Conservation (phyloP, 2,329 filamentous ascomycete species). For the Cytospora leucostoma region DNA sequence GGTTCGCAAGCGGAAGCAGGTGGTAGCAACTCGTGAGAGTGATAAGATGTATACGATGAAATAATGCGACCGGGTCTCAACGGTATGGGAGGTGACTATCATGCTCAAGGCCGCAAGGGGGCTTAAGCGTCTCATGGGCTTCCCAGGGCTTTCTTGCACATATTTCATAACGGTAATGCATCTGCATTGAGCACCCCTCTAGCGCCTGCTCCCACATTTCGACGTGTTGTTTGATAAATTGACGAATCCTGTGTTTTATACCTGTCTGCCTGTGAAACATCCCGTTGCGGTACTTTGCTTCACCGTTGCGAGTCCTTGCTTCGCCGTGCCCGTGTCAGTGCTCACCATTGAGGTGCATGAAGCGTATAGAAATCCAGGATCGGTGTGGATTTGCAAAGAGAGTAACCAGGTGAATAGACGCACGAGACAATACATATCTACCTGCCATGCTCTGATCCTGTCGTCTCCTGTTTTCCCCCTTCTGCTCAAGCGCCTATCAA, state of each 20-base stretch:
- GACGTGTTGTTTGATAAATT: background rate
- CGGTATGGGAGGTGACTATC: background rate
- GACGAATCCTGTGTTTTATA: background rate
- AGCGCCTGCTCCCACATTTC: background rate
- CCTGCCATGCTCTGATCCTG: background rate
- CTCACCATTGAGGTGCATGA: background rate
- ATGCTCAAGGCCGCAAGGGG: background rate
- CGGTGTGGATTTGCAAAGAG: background rate
- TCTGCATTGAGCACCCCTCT: background rate
- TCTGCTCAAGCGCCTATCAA: background rate
- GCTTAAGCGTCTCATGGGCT: background rate
- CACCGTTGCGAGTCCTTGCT: background rate
- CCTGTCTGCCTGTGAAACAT: background rate
- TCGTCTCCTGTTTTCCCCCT: background rate
- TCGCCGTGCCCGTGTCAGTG: background rate
- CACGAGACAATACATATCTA: background rate
- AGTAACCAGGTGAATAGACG: background rate
- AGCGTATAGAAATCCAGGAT: background rate
- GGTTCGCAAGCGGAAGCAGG: constrained; percentile 24
- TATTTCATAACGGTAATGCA: background rate
- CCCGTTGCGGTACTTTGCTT: too few relatives aligned
- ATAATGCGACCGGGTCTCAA: background rate
- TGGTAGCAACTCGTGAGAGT: constrained; percentile 20
- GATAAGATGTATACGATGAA: constrained; percentile 4
- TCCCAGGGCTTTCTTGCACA: background rate